These are phyloP conservation scores for Coniochaeta sp. DNA, from an alignment of 2,329 filamentous ascomycete genomes.

Conservation along the genomic window DNA sequence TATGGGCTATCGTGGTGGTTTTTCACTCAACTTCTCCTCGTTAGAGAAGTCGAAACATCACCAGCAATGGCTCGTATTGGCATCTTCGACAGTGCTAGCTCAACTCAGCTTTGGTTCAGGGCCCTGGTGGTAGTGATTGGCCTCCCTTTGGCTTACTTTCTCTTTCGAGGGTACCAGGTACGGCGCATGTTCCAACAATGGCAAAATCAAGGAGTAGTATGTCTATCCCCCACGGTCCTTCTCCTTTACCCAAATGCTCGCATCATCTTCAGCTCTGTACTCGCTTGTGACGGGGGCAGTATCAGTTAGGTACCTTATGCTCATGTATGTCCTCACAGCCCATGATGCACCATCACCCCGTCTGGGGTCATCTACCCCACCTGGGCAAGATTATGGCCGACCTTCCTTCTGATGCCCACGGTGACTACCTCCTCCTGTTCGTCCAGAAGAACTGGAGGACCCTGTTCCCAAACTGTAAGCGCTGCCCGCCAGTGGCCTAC, in stretches of 20 bases:
- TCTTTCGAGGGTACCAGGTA: constrained; percentile 9
- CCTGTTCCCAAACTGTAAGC: constrained; percentile 9
- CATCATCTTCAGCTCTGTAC: neutral
- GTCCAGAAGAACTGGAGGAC: constrained; percentile 13
- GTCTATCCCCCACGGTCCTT: neutral
- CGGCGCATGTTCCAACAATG: constrained; percentile 10
- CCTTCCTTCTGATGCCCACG: constrained; percentile 11
- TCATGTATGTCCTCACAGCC: constrained; percentile 5
- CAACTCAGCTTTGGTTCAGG: neutral
- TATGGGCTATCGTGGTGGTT: neutral
- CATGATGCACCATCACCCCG: constrained; percentile 12
- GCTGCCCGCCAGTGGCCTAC: constrained; percentile 17
- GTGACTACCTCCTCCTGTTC: constrained; percentile 11
- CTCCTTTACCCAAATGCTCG: neutral
- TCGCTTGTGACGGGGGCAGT: neutral
- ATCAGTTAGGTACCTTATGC: neutral
- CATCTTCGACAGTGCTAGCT: neutral
- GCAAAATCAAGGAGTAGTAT: constrained; percentile 11
- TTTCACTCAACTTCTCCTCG: neutral
- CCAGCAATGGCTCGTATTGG: neutral
- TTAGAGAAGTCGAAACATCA: neutral
- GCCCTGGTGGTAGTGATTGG: neutral
- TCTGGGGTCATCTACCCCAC: constrained; percentile 12
- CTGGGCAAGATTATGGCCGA: constrained; percentile 9
- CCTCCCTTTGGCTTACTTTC: constrained; percentile 3